Conservation (phyloP, 2,329 filamentous ascomycete genomes). For the Daldinia sp. region DNA sequence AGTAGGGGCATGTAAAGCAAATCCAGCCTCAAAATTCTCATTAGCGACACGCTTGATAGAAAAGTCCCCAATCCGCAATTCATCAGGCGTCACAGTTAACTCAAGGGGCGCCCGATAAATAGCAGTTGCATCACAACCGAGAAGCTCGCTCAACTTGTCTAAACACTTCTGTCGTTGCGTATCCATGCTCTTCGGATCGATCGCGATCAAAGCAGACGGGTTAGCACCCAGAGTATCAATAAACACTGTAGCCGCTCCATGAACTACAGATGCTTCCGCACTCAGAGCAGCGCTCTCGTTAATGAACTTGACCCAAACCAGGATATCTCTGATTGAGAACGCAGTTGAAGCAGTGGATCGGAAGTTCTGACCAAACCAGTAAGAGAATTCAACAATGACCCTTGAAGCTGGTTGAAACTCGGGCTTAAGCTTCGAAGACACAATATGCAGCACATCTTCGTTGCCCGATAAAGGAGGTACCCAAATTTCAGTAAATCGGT, state of each 20-base stretch:
- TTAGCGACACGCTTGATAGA: constrained; percentile 66
- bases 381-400: constrained; percentile 85
- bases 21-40: constrained; percentile 67
- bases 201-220: constrained; percentile 85
- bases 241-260: constrained; percentile 95
- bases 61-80: constrained; percentile 80
- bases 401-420: constrained; percentile 69
- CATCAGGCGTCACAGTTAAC: constrained; percentile 65
- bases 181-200: constrained; percentile 75
- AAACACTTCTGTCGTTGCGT: constrained; percentile 81
- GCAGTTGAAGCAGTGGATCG: constrained; percentile 78
- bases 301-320: constrained; percentile 94
- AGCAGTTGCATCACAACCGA: constrained; percentile 70
- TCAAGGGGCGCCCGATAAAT: constrained; percentile 75
- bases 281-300: constrained; percentile 71
- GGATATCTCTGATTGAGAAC: constrained; percentile 91
- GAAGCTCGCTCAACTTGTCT: constrained; percentile 74
- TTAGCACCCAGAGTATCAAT: constrained; percentile 96
- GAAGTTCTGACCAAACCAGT: constrained; percentile 91
- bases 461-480: constrained; percentile 87
- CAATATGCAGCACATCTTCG: constrained; percentile 89
- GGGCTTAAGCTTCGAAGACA: constrained; percentile 77
- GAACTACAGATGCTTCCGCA: constrained; percentile 66
- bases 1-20: constrained; percentile 89
- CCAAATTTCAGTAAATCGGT: constrained; percentile 99